A percentile compares a stretch with the other conserved stretches of the same genome.
These are phyloP conservation scores for Septoria petroselini DNA, from an alignment of 2,329 filamentous ascomycete species.

Conservation along the genomic window DNA sequence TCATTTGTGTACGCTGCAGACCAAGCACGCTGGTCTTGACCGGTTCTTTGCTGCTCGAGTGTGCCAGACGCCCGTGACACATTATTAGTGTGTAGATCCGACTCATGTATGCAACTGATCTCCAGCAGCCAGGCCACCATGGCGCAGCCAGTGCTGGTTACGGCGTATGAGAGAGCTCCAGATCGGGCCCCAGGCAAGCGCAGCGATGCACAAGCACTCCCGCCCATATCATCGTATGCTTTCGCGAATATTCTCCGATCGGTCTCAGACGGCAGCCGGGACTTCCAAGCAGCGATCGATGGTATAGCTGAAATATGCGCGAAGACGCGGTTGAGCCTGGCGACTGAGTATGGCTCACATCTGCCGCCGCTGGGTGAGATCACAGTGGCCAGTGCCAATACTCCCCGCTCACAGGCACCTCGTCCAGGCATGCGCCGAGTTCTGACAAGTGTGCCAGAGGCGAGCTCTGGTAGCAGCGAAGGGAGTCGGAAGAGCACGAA, in stretches of 20 bases:
- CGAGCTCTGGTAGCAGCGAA: slow-evolving; percentile 45
- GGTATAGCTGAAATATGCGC: slow-evolving; percentile 63
- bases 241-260: slow-evolving; percentile 37
- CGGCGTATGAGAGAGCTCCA: slow-evolving; percentile 24
- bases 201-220: slow-evolving; percentile 27
- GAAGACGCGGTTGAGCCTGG: slow-evolving; percentile 58
- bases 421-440: slow-evolving; percentile 37
- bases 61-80: slow-evolving; percentile 2
- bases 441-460: slow-evolving; percentile 49
- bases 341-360: slow-evolving; percentile 62
- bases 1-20: not conserved
- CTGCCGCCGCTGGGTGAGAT: slow-evolving; percentile 61
- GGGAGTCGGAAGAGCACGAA: slow-evolving; percentile 29
- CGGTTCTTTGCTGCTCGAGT: slow-evolving; percentile 17
- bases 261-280: slow-evolving; percentile 47
- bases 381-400: slow-evolving; percentile 28
- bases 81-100: not conserved
- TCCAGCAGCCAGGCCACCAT: slow-evolving; percentile 29
- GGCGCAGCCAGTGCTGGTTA: slow-evolving; percentile 46
- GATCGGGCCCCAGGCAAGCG: slow-evolving; percentile 12
- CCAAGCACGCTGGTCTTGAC: not conserved
- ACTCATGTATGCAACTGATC: not conserved
- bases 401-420: slow-evolving; percentile 19
- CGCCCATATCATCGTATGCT: slow-evolving; percentile 35
- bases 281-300: slow-evolving; percentile 57